These are phyloP conservation scores for Mortierella sp. DNA, from an alignment of 371 early-diverging fungal genomes.

Conservation along the genomic window DNA sequence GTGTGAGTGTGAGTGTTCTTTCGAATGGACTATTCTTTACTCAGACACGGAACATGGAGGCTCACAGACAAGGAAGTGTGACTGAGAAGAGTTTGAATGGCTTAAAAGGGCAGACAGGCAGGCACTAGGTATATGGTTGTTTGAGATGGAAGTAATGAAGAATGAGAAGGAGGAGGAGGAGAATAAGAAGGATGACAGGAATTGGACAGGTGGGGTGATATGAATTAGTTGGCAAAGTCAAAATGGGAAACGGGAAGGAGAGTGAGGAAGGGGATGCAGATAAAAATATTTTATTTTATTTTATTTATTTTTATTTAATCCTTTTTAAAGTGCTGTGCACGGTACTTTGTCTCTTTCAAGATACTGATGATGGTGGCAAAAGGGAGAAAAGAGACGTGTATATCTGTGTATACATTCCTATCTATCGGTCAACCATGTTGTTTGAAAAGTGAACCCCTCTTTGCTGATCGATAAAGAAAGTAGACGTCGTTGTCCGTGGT, in stretches of 20 bases:
- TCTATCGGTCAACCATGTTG: constrained; percentile 27
- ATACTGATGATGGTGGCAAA: background rate
- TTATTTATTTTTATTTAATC: background rate
- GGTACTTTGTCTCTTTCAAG: background rate
- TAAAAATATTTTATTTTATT: too few species aligned
- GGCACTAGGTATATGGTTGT: background rate
- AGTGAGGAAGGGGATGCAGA: too few species aligned
- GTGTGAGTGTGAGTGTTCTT: too few species aligned
- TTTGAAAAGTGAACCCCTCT: constrained; percentile 59
- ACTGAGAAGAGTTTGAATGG: background rate
- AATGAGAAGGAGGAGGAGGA: background rate
- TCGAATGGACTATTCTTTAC: background rate
- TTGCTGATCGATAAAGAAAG: constrained; percentile 77
- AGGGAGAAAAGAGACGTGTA: background rate
- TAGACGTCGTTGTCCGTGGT: constrained; percentile 74
- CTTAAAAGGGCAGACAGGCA: background rate
- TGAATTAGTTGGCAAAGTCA: too few species aligned
- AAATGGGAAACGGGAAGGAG: too few species aligned
- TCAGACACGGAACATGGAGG: background rate
- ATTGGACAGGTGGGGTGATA: too few species aligned
- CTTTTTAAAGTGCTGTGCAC: constrained; percentile 7
- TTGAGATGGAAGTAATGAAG: background rate
- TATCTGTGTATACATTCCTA: background rate
- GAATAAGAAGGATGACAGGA: background rate
- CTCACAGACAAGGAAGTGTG: background rate